Conservation (phyloP, 2,329 filamentous ascomycete genomes). For the Colletotrichum simmondsii region DNA sequence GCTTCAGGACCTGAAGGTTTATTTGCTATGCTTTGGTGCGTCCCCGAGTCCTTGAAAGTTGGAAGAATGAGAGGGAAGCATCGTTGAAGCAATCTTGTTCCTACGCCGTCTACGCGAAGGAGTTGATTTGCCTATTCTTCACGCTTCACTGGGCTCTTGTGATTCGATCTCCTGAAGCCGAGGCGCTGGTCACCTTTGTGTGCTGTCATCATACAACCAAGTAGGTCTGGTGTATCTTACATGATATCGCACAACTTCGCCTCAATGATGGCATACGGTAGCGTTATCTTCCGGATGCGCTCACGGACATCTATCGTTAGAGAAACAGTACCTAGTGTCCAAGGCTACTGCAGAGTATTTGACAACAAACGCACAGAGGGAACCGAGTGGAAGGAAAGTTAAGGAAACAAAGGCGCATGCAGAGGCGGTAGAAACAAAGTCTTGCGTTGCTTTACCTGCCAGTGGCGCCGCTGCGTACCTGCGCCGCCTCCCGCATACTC, state of each 20-base stretch:
- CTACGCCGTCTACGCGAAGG: too few species aligned
- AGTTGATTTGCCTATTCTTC: background rate
- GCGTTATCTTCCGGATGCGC: background rate
- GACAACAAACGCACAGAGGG: background rate
- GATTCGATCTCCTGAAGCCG: background rate
- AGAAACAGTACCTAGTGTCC: background rate
- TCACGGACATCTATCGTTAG: background rate
- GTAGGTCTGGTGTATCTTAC: too few species aligned
- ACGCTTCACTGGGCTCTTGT: background rate
- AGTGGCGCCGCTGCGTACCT: background rate
- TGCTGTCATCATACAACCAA: background rate
- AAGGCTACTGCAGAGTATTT: background rate
- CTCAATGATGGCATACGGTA: background rate
- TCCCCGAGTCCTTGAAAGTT: background rate
- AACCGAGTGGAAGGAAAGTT: too few species aligned
- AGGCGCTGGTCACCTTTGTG: background rate
- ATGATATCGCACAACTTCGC: background rate
- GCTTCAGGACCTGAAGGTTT: background rate
- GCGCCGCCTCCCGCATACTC: background rate
- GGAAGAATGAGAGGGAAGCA: background rate
- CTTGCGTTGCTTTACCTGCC: background rate
- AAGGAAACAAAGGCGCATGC: background rate
- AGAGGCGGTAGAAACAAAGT: constrained; percentile 6
- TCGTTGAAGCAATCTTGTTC: too few species aligned
- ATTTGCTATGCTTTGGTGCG: background rate